phyloP scores from a whole-genome alignment of 2,329 filamentous ascomycete species.

The Lecanicillium sp. region DNA sequence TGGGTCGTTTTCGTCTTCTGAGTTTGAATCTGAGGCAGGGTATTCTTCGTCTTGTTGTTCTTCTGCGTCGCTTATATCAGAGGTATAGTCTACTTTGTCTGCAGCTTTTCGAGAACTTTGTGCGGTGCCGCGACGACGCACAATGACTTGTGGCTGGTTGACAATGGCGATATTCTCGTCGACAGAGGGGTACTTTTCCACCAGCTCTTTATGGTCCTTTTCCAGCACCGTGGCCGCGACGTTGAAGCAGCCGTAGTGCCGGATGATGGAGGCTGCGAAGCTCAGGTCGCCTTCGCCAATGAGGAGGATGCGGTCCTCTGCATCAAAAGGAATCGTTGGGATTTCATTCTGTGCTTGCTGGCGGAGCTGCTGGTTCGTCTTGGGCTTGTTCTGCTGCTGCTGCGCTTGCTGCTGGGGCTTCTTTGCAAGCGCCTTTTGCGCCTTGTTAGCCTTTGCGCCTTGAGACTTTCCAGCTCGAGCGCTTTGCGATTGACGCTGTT shows the following conservation, averaged over 20 bases:
- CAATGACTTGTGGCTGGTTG: slow-evolving; percentile 11
- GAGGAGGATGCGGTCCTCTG: slow-evolving; percentile 61
- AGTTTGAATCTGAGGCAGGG: slow-evolving; percentile 8
- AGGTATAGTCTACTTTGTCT: slow-evolving; percentile 10
- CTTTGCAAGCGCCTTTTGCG: background rate
- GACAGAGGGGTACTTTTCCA: slow-evolving; percentile 67
- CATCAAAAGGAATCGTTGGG: slow-evolving; percentile 58
- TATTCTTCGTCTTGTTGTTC: slow-evolving; percentile 8
- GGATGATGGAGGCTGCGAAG: slow-evolving; percentile 60
- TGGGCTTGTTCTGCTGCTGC: slow-evolving; percentile 10
- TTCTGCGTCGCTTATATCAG: background rate
- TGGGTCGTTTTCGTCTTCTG: slow-evolving; percentile 13
- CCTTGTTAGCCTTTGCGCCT: too few species aligned
- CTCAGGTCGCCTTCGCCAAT: slow-evolving; percentile 77
- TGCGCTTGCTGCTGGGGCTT: background rate
- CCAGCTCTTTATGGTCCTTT: slow-evolving; percentile 44
- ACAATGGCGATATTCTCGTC: slow-evolving; percentile 49
- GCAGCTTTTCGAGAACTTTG: too few species aligned
- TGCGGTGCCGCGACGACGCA: too few species aligned
- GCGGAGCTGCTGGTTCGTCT: slow-evolving; percentile 9
- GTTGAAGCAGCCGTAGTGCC: slow-evolving; percentile 56
- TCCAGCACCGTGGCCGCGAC: slow-evolving; percentile 66
- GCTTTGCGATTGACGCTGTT: slow-evolving; percentile 1
- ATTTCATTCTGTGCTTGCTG: slow-evolving; percentile 19
- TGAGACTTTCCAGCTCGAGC: background rate